Evolutionary conservation across 805 yeast species (phyloP).

Genomic region (Metschnikowia gelsemii): DNA sequence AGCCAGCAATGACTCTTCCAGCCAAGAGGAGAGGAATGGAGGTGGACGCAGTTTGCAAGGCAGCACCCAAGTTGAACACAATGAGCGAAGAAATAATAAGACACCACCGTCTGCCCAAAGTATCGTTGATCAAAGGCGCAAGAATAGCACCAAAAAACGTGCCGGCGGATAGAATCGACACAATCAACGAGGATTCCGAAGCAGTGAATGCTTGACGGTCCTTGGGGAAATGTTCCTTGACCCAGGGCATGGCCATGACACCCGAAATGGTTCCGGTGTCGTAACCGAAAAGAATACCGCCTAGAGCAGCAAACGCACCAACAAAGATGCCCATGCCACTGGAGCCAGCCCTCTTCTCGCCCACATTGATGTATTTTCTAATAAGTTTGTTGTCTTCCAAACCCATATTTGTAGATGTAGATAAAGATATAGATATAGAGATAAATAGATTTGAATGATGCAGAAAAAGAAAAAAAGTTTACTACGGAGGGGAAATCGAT

Average conservation of each 20-base stretch:
- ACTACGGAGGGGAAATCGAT: background rate
- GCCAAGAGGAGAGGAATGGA: conserved; percentile 36
- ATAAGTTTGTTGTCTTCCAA: conserved; percentile 36
- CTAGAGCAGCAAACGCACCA: conserved; percentile 42
- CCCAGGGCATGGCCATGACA: conserved; percentile 41
- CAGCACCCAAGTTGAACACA: conserved; percentile 38
- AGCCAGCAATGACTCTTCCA: conserved; percentile 41
- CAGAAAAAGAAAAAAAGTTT: background rate
- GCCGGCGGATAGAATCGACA: conserved; percentile 40
- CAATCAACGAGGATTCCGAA: conserved; percentile 26
- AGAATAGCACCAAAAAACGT: conserved; percentile 41
- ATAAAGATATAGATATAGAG: no score
- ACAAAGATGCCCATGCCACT: conserved; percentile 41
- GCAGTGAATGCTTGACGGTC: conserved; percentile 22
- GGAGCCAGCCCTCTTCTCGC: conserved; percentile 48
- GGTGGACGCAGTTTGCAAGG: conserved; percentile 39
- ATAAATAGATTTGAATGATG: background rate
- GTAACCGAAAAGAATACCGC: conserved; percentile 43
- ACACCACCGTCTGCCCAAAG: conserved; percentile 41
- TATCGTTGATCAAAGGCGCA: conserved; percentile 39
- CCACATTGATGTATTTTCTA: conserved; percentile 40
- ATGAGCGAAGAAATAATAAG: conserved; percentile 33
- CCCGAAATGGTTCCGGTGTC: conserved; percentile 46
- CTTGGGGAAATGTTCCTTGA: conserved; percentile 28
- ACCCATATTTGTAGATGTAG: conserved; percentile 31